These are phyloP conservation scores for Macadamia tetraphylla DNA, from an alignment of 164 flowering plant species.

Conservation along the genomic window DNA sequence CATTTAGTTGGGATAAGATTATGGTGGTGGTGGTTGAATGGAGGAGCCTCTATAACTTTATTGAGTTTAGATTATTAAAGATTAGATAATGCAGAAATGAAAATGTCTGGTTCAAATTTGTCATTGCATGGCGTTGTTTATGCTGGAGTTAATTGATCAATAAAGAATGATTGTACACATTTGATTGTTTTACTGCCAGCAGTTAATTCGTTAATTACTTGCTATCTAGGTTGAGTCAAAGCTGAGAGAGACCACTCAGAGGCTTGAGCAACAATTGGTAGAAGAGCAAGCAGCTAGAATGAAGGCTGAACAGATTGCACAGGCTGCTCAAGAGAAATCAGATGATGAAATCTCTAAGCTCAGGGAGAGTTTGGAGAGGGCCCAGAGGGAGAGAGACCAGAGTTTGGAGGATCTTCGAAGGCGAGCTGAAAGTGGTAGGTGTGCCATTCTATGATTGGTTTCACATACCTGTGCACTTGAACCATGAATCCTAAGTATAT, in stretches of 20 bases:
- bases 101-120: too few relatives aligned
- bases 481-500: too few relatives aligned
- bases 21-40: too few relatives aligned
- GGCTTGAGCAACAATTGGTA: conserved; percentile 52
- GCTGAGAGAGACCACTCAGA: conserved; percentile 42
- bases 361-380: conserved; percentile 47
- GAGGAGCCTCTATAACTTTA: too few relatives aligned
- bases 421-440: conserved; percentile 31
- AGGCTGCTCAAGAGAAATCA: conserved; percentile 42
- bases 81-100: too few relatives aligned
- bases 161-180: background rate
- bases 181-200: background rate
- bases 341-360: conserved; percentile 53
- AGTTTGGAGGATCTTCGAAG: conserved; percentile 45
- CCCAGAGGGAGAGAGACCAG: conserved; percentile 35
- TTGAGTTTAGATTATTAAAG: too few relatives aligned
- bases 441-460: conserved; percentile 38
- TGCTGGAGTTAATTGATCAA: too few relatives aligned
- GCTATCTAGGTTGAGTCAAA: conserved; percentile 42
- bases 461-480: too few relatives aligned
- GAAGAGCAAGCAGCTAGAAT: conserved; percentile 62
- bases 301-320: conserved; percentile 44
- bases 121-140: too few relatives aligned
- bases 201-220: background rate
- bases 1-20: too few relatives aligned